A percentile compares a stretch with the other conserved stretches of the same genome.
Conservation (phyloP, 805 yeast genomes). For the Zygosaccharomyces bailii region DNA sequence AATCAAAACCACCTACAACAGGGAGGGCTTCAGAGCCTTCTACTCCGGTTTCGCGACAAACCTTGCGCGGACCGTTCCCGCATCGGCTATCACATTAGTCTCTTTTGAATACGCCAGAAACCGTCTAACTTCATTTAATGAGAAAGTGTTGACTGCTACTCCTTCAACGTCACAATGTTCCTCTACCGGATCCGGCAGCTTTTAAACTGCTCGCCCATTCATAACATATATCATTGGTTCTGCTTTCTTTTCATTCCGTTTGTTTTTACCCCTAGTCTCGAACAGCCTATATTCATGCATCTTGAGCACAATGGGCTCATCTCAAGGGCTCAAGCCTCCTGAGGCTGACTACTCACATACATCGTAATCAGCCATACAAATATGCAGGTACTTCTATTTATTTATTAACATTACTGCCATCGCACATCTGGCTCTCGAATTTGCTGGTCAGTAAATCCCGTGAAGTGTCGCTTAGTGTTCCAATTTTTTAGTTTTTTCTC, state of each 20-base stretch:
- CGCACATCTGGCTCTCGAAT: not conserved
- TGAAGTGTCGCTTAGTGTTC: too few relatives aligned
- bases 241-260: too few relatives aligned
- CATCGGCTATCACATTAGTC: conserved; percentile 90
- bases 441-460: too few relatives aligned
- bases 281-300: not conserved
- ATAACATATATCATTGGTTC: too few relatives aligned
- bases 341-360: too few relatives aligned
- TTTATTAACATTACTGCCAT: not conserved
- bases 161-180: not conserved
- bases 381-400: not conserved
- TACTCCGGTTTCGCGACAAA: conserved; percentile 88
- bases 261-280: too few relatives aligned
- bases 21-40: conserved; percentile 77
- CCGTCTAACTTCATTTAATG: conserved; percentile 38
- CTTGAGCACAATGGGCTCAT: not conserved
- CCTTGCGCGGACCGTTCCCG: conserved; percentile 86
- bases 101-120: conserved; percentile 80
- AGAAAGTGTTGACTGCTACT: not conserved
- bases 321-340: not conserved
- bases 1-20: conserved; percentile 35
- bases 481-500: too few relatives aligned
- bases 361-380: not conserved
- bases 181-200: too few relatives aligned
- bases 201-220: too few relatives aligned